A percentile compares a stretch with the other conserved stretches of the same genome.
Conservation (phyloP, 1,284 basidiomycete genomes). For the Acaromyces ingoldii region DNA sequence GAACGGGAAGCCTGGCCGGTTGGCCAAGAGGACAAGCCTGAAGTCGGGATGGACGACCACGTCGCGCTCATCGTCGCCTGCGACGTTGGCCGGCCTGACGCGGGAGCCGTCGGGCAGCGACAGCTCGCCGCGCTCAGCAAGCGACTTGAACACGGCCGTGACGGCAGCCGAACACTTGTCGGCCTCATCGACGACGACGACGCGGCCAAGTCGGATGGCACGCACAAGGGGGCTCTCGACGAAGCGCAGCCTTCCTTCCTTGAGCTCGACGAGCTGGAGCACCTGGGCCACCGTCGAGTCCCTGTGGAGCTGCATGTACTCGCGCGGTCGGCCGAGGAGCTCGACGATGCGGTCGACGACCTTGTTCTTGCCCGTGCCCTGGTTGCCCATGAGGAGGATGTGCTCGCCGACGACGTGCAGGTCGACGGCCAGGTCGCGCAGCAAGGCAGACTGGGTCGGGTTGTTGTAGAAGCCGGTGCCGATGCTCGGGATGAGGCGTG, state of each 20-base stretch:
- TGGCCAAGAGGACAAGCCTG: conserved; percentile 51
- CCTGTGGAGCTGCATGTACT: conserved; percentile 53
- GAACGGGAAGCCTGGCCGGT: conserved; percentile 51
- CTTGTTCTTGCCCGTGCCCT: conserved; percentile 54
- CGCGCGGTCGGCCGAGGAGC: conserved; percentile 49
- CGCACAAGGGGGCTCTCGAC: conserved; percentile 50
- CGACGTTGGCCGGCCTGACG: conserved; percentile 26
- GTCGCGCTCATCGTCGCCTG: conserved; percentile 15
- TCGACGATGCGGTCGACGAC: conserved; percentile 51
- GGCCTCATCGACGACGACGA: conserved; percentile 53
- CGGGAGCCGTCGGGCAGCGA: conserved; percentile 49
- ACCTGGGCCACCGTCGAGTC: conserved; percentile 46
- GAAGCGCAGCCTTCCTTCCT: conserved; percentile 47
- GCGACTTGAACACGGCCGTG: conserved; percentile 50
- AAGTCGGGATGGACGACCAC: conserved; percentile 50
- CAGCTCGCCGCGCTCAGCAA: conserved; percentile 51
- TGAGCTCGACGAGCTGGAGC: conserved; percentile 46
- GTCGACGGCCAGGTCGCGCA: conserved; percentile 50
- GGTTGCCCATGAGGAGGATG: conserved; percentile 51
- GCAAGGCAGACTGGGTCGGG: conserved; percentile 45
- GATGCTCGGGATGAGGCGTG: conserved; percentile 46
- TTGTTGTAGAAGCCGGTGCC: conserved; percentile 49
- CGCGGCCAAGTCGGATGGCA: conserved; percentile 47
- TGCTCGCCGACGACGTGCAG: conserved; percentile 49
- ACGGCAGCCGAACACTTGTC: conserved; percentile 52